Percentiles rank a stretch among this genome's conserved stretches.
Conservation (phyloP, 345 rosid genomes). For the Carallia pectinifolia region DNA sequence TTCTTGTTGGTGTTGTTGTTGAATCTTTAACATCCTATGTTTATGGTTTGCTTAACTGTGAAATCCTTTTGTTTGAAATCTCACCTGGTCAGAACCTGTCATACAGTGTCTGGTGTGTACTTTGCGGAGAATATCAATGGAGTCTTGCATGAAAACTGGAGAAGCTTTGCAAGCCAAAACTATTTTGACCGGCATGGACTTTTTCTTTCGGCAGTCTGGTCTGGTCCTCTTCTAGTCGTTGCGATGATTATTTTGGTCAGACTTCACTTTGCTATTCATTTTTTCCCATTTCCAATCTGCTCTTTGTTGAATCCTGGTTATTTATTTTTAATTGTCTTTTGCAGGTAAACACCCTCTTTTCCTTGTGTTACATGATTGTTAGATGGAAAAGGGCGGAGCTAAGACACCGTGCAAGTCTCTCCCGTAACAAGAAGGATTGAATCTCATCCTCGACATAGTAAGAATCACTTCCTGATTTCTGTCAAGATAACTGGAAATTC, state of each 20-base stretch:
- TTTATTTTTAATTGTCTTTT: slow-evolving; percentile 1
- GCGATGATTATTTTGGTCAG: slow-evolving; percentile 81
- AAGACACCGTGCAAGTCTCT: slow-evolving; percentile 75
- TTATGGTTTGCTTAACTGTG: not conserved
- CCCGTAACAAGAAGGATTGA: slow-evolving; percentile 75
- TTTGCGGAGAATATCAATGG: slow-evolving; percentile 77
- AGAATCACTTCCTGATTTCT: not conserved
- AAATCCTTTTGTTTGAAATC: not conserved
- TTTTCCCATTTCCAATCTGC: slow-evolving; percentile 1
- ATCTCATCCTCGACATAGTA: not conserved
- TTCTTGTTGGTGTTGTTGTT: too few relatives aligned
- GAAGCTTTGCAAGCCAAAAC: slow-evolving; percentile 80
- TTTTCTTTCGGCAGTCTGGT: slow-evolving; percentile 85
- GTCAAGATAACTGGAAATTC: not conserved
- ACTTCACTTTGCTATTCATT: slow-evolving; percentile 9
- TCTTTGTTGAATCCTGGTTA: not conserved
- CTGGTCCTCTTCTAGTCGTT: slow-evolving; percentile 83
- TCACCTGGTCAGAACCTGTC: slow-evolving; percentile 11
- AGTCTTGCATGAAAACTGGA: slow-evolving; percentile 65
- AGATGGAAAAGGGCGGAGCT: slow-evolving; percentile 97
- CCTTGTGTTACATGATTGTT: slow-evolving; percentile 75
- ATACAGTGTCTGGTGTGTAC: slow-evolving; percentile 85
- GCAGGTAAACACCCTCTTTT: slow-evolving; percentile 84
- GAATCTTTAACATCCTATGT: too few relatives aligned
- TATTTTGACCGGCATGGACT: slow-evolving; percentile 85